phyloP scores from a whole-genome alignment of 768 basidiomycete genomes.

The Suillus americanus region DNA sequence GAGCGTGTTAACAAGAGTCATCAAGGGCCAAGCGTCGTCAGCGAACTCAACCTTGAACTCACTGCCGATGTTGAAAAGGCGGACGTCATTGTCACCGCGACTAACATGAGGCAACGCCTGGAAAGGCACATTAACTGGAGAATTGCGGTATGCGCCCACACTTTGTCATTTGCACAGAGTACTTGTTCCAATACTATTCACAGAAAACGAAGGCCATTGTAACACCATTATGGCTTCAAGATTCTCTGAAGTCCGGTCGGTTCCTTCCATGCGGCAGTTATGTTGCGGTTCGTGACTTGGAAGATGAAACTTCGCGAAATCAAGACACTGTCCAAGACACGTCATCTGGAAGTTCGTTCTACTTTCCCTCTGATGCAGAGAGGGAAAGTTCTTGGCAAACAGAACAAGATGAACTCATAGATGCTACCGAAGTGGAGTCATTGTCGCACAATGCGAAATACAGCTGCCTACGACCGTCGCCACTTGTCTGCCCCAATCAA shows the following conservation, averaged over 20 bases:
- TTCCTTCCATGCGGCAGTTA: constrained; percentile 55
- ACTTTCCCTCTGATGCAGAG: not conserved
- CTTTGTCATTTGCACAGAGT: not conserved
- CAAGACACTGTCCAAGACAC: too few relatives aligned
- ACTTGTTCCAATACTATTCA: constrained; percentile 7
- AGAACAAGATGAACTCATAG: constrained; percentile 22
- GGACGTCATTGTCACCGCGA: constrained; percentile 64
- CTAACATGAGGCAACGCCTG: constrained; percentile 65
- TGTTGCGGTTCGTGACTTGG: constrained; percentile 53
- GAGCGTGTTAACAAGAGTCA: not conserved
- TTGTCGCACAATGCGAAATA: constrained; percentile 39
- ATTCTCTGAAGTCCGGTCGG: constrained; percentile 47
- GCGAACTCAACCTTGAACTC: constrained; percentile 30
- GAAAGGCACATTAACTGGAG: constrained; percentile 70
- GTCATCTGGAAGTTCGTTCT: not conserved
- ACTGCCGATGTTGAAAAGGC: constrained; percentile 46
- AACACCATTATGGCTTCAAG: constrained; percentile 67
- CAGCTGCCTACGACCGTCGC: constrained; percentile 63
- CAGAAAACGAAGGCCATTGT: constrained; percentile 70
- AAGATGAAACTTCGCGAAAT: constrained; percentile 42
- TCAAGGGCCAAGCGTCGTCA: not conserved
- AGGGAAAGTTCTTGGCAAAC: not conserved
- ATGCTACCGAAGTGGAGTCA: constrained; percentile 15
- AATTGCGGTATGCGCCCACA: constrained; percentile 51
- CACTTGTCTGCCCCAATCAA: constrained; percentile 71